These are phyloP conservation scores for Detonula confervacea DNA, from an alignment of 352 stramenopile species.

Conservation along the genomic window DNA sequence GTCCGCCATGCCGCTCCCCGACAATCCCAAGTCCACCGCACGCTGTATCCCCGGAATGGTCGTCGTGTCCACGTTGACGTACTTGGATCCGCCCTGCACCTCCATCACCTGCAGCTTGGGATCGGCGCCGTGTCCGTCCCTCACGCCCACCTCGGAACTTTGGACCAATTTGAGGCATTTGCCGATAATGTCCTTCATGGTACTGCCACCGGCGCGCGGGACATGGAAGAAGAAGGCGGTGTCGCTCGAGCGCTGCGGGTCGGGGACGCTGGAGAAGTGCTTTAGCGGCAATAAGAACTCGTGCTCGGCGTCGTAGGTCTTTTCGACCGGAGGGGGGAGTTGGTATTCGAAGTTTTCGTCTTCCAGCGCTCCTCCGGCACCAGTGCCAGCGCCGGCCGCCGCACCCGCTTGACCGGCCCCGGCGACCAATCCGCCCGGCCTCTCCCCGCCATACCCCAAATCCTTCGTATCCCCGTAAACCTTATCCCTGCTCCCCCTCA, in stretches of 20 bases:
- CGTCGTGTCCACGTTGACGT: constrained; percentile 71
- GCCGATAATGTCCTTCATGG: constrained; percentile 67
- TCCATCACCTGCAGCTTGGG: constrained; percentile 46
- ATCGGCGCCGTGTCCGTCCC: constrained; percentile 63
- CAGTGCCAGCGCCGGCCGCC: background rate
- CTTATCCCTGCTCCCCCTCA: constrained; percentile 10
- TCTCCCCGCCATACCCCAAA: constrained; percentile 21
- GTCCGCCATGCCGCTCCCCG: constrained; percentile 59
- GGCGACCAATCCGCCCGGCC: background rate
- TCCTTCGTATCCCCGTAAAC: constrained; percentile 27
- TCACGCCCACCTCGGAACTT: constrained; percentile 68
- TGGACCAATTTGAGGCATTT: constrained; percentile 64
- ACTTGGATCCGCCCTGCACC: constrained; percentile 53
- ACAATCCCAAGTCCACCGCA: constrained; percentile 67
- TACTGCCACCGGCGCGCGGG: constrained; percentile 53
- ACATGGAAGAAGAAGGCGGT: constrained; percentile 59
- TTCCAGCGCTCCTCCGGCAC: background rate
- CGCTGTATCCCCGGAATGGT: constrained; percentile 60
- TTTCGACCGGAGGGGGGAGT: constrained; percentile 22
- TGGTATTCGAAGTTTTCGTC: constrained; percentile 18
- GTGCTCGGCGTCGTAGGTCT: constrained; percentile 28
- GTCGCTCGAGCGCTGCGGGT: constrained; percentile 14
- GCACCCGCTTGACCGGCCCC: background rate
- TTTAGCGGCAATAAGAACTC: constrained; percentile 34
- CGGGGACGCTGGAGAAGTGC: constrained; percentile 30